A percentile compares a stretch with the other conserved stretches of the same genome.
These are phyloP conservation scores for Coelastrella sp. DNA, from an alignment of 139 green algal species.

Conservation along the genomic window DNA sequence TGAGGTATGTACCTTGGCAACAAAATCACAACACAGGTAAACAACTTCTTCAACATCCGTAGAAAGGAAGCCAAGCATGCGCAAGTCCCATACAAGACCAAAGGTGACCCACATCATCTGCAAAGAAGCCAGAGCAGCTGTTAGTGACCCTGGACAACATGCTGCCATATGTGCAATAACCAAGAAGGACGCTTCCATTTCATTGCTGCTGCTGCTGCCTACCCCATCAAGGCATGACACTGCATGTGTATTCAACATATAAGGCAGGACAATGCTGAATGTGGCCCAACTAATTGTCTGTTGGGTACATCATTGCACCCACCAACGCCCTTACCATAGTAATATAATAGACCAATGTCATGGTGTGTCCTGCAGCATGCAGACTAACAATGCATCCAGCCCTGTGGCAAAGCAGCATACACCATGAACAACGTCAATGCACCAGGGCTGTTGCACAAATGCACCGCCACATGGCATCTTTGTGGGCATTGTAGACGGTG, in stretches of 20 bases:
- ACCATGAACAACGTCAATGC: not conserved
- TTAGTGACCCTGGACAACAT: too few relatives aligned
- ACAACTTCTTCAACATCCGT: slow-evolving; percentile 54
- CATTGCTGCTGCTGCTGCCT: too few relatives aligned
- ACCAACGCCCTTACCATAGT: slow-evolving; percentile 18
- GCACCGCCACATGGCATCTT: not conserved
- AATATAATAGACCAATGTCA: slow-evolving; percentile 41
- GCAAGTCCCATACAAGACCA: slow-evolving; percentile 57
- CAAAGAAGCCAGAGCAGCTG: not conserved
- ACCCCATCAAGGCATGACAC: too few relatives aligned
- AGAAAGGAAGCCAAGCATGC: slow-evolving; percentile 42
- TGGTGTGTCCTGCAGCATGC: slow-evolving; percentile 3
- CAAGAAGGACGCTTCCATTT: too few relatives aligned
- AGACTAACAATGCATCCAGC: slow-evolving; percentile 22
- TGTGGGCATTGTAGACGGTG: too few relatives aligned
- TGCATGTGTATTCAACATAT: too few relatives aligned
- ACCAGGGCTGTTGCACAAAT: too few relatives aligned
- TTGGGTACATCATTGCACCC: too few relatives aligned
- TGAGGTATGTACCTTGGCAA: slow-evolving; percentile 51
- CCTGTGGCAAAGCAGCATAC: slow-evolving; percentile 21
- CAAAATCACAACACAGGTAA: slow-evolving; percentile 60
- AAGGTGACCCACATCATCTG: slow-evolving; percentile 61
- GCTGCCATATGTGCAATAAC: too few relatives aligned
- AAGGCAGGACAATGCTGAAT: too few relatives aligned
- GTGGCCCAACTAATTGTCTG: too few relatives aligned